Evolutionary conservation across 768 basidiomycete genomes (phyloP), one percentile per base, ranked within the genome.

Genomic region (Lactarius hengduanensis): DNA sequence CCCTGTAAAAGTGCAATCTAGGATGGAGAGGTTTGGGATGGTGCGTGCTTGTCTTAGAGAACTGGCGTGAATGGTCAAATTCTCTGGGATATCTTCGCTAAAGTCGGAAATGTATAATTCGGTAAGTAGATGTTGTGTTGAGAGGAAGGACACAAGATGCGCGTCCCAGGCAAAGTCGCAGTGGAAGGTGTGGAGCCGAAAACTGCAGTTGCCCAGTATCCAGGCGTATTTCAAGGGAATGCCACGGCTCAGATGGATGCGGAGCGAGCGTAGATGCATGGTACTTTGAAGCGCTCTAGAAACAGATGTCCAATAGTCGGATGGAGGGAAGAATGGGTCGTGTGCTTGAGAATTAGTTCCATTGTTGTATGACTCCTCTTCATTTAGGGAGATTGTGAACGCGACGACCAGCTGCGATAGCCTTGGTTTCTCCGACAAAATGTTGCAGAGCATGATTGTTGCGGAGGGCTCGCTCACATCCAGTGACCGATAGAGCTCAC

Each of bases 1-100:
- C 74, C 87, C 87, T 20, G 83, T 76, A 74, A 89, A 89, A 1
- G 87, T 87, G 74, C 88, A 89, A 75, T 89, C 86, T 50, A 90
- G 73, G 30, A 77, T 81, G 6, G 82, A 77, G 28, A 89, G 76
- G 57, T 77, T 76, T 41, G 84, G 83, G 30, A 89, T 79, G 41
- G 75, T 61, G 57, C 30, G 59, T n/a, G 70, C 64, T 57, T 66
- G 80, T 71, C 43, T 73, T 58, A 69, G 73, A 55, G 73, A 73
- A 34, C 73, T 66, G 47, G 66, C 43, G 43, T 70, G 69, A 15
- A 72, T 67, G 10, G 66, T 70, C 36, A 43, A 32, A 59, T 57
- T 70, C 41, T 64, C 65, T 64, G 78, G 74, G 54, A 67, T 65
- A 68, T 70, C 67, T 15, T 69, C 69, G 69, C 76, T 66, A 59